A percentile compares a stretch with the other conserved stretches of the same genome.
Evolutionary conservation across 176 grass and related monocot species (phyloP).

Genomic region (Themeda triandra): DNA sequence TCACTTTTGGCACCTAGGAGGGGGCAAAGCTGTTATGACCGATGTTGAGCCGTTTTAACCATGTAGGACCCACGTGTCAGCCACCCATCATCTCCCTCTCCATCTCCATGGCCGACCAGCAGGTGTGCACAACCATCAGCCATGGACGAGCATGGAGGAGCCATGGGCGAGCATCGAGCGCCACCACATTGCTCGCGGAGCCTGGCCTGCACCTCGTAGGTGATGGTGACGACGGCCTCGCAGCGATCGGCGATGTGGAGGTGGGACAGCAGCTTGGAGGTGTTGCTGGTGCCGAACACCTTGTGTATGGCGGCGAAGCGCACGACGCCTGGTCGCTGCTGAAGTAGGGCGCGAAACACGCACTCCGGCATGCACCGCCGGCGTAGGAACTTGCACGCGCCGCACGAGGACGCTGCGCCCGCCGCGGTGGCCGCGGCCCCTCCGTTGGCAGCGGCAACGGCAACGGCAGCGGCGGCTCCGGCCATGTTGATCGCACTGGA

Average conservation of each 20-base stretch:
- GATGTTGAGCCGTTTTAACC: too few species aligned
- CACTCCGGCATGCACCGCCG: conserved; percentile 77
- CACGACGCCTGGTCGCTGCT: conserved; percentile 69
- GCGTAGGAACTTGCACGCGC: conserved; percentile 92
- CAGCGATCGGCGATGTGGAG: conserved; percentile 71
- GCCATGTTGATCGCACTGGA: conserved; percentile 5
- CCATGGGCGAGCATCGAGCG: too few species aligned
- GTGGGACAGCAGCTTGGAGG: conserved; percentile 93
- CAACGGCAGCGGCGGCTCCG: not conserved
- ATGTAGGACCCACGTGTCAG: too few species aligned
- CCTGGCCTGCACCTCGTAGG: conserved; percentile 81
- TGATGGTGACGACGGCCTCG: conserved; percentile 88
- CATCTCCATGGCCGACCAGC: too few species aligned
- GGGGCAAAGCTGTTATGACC: too few species aligned
- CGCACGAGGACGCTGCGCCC: conserved; percentile 68
- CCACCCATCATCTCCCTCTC: too few species aligned
- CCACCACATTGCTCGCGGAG: too few species aligned
- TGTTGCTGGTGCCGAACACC: conserved; percentile 95
- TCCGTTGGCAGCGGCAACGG: not conserved
- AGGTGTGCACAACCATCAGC: too few species aligned
- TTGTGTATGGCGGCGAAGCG: conserved; percentile 90
- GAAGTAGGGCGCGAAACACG: conserved; percentile 95
- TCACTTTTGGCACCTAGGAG: too few species aligned
- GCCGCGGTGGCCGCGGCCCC: not conserved
- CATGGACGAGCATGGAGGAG: too few species aligned